Evolutionary conservation across 2,329 filamentous ascomycete species (phyloP).

Genomic region (Dendryphion nanum): DNA sequence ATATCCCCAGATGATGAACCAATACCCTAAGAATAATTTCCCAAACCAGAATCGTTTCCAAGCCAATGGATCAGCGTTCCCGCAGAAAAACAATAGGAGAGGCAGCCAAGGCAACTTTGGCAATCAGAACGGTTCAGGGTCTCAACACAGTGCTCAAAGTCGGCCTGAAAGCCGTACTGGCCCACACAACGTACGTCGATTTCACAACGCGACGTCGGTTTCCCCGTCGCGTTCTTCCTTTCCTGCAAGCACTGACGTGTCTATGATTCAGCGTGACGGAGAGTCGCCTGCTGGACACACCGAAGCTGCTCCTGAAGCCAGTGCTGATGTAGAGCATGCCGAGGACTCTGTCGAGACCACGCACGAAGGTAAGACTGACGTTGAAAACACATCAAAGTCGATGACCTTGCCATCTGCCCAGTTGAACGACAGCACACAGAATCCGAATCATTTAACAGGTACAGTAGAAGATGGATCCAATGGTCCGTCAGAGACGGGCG

Average conservation of each 20-base stretch:
- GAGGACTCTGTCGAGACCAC: conserved; percentile 19
- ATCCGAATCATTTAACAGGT: conserved; percentile 15
- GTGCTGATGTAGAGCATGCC: conserved; percentile 28
- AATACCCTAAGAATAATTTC: conserved; percentile 61
- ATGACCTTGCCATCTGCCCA: conserved; percentile 3
- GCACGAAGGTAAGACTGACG: conserved; percentile 30
- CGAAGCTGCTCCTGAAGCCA: conserved; percentile 31
- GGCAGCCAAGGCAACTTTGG: conserved; percentile 39
- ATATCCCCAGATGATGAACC: conserved; percentile 49
- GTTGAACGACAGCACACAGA: conserved; percentile 7
- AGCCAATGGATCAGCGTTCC: conserved; percentile 62
- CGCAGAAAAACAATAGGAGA: conserved; percentile 40
- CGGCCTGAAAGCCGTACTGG: conserved; percentile 32
- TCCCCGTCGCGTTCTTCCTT: conserved; percentile 8
- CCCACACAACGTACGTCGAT: conserved; percentile 35
- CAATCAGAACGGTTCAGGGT: conserved; percentile 19
- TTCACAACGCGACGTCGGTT: conserved; percentile 16
- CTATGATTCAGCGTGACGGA: conserved; percentile 27
- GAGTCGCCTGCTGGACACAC: conserved; percentile 28
- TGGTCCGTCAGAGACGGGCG: conserved; percentile 12
- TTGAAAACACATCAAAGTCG: conserved; percentile 7
- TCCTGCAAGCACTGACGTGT: conserved; percentile 23
- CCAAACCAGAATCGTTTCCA: conserved; percentile 75
- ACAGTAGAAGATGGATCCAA: conserved; percentile 12
- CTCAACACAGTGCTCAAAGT: conserved; percentile 19